These are phyloP conservation scores for Vanilla planifolia DNA, from an alignment of 106 monocot genomes.

Conservation along the genomic window DNA sequence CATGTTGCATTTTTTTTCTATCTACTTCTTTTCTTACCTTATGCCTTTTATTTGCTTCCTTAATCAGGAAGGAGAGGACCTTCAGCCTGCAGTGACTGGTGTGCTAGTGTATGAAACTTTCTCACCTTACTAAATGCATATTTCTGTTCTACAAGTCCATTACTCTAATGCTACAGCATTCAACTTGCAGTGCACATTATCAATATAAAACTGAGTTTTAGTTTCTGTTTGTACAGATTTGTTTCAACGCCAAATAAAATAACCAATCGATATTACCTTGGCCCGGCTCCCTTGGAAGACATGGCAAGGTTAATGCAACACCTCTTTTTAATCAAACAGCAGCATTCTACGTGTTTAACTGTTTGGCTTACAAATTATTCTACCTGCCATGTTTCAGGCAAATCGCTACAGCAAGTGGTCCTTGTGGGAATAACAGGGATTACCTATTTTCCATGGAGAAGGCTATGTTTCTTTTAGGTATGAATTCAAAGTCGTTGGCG, in stretches of 20 bases:
- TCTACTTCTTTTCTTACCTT: background rate
- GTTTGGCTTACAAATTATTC: background rate
- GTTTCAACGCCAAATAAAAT: slow-evolving; percentile 55
- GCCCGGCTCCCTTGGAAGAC: slow-evolving; percentile 79
- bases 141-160: background rate
- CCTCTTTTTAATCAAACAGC: background rate
- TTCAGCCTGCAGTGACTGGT: slow-evolving; percentile 41
- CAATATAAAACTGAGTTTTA: slow-evolving; percentile 4
- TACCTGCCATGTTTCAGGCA: slow-evolving; percentile 34
- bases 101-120: slow-evolving; percentile 56
- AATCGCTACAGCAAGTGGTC: slow-evolving; percentile 90
- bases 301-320: slow-evolving; percentile 67
- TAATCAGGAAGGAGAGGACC: slow-evolving; percentile 50
- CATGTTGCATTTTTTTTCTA: background rate
- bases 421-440: slow-evolving; percentile 86
- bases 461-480: slow-evolving; percentile 72
- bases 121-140: background rate
- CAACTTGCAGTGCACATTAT: too few species aligned
- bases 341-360: background rate
- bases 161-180: background rate
- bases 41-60: background rate
- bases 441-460: slow-evolving; percentile 77
- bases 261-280: slow-evolving; percentile 71
- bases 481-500: background rate
- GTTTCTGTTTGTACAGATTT: slow-evolving; percentile 32